A percentile compares a stretch with the other conserved stretches of the same genome.
Evolutionary conservation across 108 stramenopile species (phyloP).

Genomic region (Poteriospumella lacustris): DNA sequence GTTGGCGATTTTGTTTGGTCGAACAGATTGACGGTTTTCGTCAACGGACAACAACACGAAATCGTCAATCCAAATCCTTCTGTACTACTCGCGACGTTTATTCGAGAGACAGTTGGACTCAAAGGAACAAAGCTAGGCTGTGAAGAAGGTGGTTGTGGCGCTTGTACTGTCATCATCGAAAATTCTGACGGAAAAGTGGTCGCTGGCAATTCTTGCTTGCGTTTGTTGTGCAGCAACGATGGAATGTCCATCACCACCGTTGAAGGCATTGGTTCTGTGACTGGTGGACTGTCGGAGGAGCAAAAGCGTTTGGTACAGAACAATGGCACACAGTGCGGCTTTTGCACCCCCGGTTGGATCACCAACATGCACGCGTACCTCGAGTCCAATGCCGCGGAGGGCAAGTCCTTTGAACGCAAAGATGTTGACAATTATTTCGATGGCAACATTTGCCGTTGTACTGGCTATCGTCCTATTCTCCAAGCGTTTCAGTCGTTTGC

Average conservation of each 20-base stretch:
- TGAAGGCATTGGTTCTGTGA: conserved; percentile 36
- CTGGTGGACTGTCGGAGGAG: neutral
- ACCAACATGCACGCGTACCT: conserved; percentile 18
- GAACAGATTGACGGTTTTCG: neutral
- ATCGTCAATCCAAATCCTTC: conserved; percentile 17
- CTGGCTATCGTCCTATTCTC: conserved; percentile 43
- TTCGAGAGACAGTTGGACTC: neutral
- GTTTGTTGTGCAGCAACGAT: conserved; percentile 19
- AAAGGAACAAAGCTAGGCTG: conserved; percentile 38
- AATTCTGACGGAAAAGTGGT: neutral
- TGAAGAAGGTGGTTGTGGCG: conserved; percentile 46
- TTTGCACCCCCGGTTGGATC: conserved; percentile 44
- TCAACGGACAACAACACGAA: conserved; percentile 1
- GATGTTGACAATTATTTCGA: conserved; percentile 30
- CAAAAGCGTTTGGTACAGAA: conserved; percentile 26
- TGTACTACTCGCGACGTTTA: conserved; percentile 13
- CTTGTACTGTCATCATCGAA: conserved; percentile 33
- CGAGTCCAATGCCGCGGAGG: neutral
- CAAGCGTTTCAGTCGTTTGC: conserved; percentile 16
- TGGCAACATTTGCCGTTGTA: conserved; percentile 46
- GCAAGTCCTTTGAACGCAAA: neutral
- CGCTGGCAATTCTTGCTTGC: conserved; percentile 38
- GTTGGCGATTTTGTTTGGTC: too few species aligned
- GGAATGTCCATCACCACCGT: conserved; percentile 30
- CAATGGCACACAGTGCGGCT: conserved; percentile 41